Evolutionary conservation across 768 basidiomycete genomes (phyloP).

Genomic region (Royoungia palumana): DNA sequence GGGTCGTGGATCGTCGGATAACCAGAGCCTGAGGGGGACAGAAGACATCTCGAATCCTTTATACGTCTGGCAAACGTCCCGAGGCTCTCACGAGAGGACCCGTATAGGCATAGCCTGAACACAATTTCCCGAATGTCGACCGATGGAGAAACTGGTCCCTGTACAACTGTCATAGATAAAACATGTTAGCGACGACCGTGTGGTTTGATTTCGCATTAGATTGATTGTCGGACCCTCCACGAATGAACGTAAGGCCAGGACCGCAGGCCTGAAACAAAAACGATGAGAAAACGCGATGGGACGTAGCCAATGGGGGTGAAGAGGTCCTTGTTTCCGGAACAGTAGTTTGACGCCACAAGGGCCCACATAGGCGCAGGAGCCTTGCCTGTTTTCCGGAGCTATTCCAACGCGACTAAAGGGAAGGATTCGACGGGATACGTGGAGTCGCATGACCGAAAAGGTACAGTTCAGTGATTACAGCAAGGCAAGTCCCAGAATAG

Average conservation of each 20-base stretch:
- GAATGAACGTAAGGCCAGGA: too few relatives aligned
- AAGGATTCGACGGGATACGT: background rate
- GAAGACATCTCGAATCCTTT: constrained; percentile 2
- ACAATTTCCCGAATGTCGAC: too few relatives aligned
- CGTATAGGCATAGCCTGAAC: background rate
- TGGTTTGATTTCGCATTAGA: too few relatives aligned
- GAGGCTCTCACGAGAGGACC: constrained; percentile 1
- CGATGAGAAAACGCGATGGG: too few relatives aligned
- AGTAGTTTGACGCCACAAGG: too few relatives aligned
- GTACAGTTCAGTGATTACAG: background rate
- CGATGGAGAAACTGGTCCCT: background rate
- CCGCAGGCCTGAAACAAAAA: too few relatives aligned
- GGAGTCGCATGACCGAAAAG: background rate
- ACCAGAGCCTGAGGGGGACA: background rate
- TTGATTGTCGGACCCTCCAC: too few relatives aligned
- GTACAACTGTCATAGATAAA: background rate
- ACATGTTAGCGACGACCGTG: too few relatives aligned
- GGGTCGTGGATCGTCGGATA: background rate
- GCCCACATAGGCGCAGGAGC: constrained; percentile 5
- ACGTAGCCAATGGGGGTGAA: too few relatives aligned
- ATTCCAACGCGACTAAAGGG: background rate
- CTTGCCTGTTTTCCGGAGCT: background rate
- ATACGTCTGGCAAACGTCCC: constrained; percentile 4
- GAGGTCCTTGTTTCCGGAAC: too few relatives aligned
- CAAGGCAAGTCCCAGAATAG: too few relatives aligned